Percentiles rank a stretch among this genome's conserved stretches.
These are phyloP conservation scores for Paramecium caudatum DNA, from an alignment of 73 alveolate genomes.

Conservation along the genomic window DNA sequence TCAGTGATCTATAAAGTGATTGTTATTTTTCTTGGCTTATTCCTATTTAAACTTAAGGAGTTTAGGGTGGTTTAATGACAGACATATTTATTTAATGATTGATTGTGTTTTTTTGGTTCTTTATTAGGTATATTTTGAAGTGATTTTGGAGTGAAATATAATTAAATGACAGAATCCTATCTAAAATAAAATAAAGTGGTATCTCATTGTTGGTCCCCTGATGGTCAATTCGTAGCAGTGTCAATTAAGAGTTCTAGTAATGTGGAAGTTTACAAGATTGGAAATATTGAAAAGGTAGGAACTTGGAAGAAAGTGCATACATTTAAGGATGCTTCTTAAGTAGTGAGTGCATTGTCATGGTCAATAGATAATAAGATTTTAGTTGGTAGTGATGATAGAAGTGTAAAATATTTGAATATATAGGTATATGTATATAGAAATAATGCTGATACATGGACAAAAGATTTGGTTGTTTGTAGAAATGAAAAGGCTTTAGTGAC, in stretches of 20 bases:
- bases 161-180: conserved; percentile 52
- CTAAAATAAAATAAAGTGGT: conserved; percentile 62
- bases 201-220: conserved; percentile 74
- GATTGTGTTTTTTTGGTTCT: background rate
- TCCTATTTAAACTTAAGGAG: conserved; percentile 35
- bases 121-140: background rate
- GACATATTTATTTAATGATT: background rate
- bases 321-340: conserved; percentile 47
- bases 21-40: no score
- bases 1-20: no score
- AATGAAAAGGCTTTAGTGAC: conserved; percentile 55
- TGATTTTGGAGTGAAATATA: background rate
- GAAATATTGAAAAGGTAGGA: conserved; percentile 31
- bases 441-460: conserved; percentile 62
- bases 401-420: conserved; percentile 18
- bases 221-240: conserved; percentile 71
- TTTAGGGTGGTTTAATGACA: background rate
- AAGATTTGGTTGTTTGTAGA: conserved; percentile 65
- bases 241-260: conserved; percentile 53
- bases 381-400: conserved; percentile 71
- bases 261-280: conserved; percentile 63
- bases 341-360: conserved; percentile 59
- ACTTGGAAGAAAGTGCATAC: conserved; percentile 40
- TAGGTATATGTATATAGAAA: conserved; percentile 71
- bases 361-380: conserved; percentile 66